Evolutionary conservation across 257 asterid genomes (phyloP).

Genomic region (Nicotiana obtusifolia): DNA sequence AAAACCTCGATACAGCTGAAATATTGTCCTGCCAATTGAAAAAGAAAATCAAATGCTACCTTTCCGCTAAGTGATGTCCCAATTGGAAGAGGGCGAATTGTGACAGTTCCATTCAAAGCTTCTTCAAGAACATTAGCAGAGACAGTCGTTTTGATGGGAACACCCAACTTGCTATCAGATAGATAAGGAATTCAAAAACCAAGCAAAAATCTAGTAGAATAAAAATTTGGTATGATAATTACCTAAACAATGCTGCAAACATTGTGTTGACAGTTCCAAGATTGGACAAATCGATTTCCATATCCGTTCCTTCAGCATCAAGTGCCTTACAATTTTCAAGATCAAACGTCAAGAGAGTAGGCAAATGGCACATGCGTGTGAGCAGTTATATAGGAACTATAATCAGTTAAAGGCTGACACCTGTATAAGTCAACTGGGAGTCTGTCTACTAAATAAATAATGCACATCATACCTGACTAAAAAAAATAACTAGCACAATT

Average conservation of each 20-base stretch:
- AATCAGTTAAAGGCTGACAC: background rate
- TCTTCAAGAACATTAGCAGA: slow-evolving; percentile 98
- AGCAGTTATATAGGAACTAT: background rate
- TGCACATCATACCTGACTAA: background rate
- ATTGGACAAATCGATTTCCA: slow-evolving; percentile 98
- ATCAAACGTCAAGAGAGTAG: slow-evolving; percentile 20
- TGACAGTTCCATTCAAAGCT: slow-evolving; percentile 94
- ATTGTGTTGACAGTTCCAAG: slow-evolving; percentile 98
- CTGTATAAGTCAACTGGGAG: background rate
- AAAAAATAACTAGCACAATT: background rate
- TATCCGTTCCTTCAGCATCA: slow-evolving; percentile 96
- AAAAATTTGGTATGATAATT: background rate
- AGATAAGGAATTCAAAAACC: slow-evolving; percentile 16
- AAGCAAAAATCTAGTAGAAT: background rate
- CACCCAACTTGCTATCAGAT: slow-evolving; percentile 82
- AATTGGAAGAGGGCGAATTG: slow-evolving; percentile 92
- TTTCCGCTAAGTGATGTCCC: slow-evolving; percentile 93
- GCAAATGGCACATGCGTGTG: background rate
- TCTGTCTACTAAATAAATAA: background rate
- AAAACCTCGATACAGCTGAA: slow-evolving; percentile 10
- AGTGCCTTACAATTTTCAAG: slow-evolving; percentile 54
- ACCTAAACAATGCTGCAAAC: slow-evolving; percentile 99
- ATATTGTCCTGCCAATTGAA: slow-evolving; percentile 14
- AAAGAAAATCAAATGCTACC: slow-evolving; percentile 34
- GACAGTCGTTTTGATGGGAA: slow-evolving; percentile 95